Base-by-base conservation (phyloP, 805 yeast genomes). In the Brettanomyces custersianus region DNA sequence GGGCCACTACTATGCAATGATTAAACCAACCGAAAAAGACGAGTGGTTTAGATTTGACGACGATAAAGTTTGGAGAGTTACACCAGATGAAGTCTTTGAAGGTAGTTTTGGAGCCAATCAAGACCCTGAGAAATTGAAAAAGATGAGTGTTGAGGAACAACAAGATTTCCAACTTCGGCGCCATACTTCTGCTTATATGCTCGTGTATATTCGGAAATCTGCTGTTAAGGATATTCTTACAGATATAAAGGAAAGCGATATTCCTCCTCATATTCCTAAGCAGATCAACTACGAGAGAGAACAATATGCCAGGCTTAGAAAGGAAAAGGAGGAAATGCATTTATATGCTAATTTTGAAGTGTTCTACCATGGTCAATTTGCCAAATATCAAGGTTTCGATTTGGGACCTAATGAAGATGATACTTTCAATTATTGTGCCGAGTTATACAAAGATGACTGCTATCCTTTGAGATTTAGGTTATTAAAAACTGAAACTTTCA, bases 111-210 rank as follows among this genome's bases (percentile, higher is more conserved):
- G 99, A 4, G 84, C 85, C 15, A 78, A 78, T 37, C 72, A 70
- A 39, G 45, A 76, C 15, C 70, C 66, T 17, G 65, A 62, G 10
- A 68, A 70, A 30, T 54, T 76, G 16, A 62, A 69, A 28, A 62
- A 60, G 35, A 58, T 81, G 61, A 59, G 80, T 0, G 67, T 80
- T 47, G 60, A 61, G 12, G 80, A 80, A 43, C 80, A 74, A 37
- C 77, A 75, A 41, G 78, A 70, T 33, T 78, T 80, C 41, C 66
- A 70, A 31, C 62, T 82, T 20, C 74, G 84, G 45, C 75, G 95
- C 32, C 92, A 86, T 26, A 88, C 97, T 0, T 84, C 92, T 29
- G 98, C 98, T 2, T 92, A 92, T 53, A 92, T 92, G 98, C 72
- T 92, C 59, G 97, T 92, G 3, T 92, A 92, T 54, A 72, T 88